phyloP scores from a whole-genome alignment of 2,329 filamentous ascomycete genomes.

The Curvularia verruculosa region DNA sequence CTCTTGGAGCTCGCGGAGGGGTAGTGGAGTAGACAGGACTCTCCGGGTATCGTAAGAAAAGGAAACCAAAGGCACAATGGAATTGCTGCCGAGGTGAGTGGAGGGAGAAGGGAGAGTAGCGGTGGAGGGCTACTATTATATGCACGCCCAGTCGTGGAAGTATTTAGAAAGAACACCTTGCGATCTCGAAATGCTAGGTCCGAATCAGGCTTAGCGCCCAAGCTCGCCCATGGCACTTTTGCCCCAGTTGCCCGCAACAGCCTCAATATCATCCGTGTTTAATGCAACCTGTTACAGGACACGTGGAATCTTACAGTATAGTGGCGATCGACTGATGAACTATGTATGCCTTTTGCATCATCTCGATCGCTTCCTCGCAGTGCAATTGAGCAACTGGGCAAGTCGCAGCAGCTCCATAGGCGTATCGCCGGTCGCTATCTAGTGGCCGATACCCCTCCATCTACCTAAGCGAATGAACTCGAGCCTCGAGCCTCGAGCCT shows the following conservation, averaged over 20 bases:
- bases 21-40: conserved; percentile 29
- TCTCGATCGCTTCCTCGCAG: conserved; percentile 11
- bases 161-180: conserved; percentile 43
- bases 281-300: conserved; percentile 38
- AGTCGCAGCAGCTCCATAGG: conserved; percentile 2
- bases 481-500: background rate
- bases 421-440: conserved; percentile 6
- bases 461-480: conserved; percentile 13
- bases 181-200: conserved; percentile 30
- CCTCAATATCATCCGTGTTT: conserved; percentile 38
- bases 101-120: conserved; percentile 27
- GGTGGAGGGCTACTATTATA: conserved; percentile 40
- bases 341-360: background rate
- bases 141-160: conserved; percentile 29
- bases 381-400: conserved; percentile 1
- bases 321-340: conserved; percentile 20
- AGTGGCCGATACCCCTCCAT: conserved; percentile 13
- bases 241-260: conserved; percentile 32
- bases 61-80: conserved; percentile 25
- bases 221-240: conserved; percentile 29
- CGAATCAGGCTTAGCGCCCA: conserved; percentile 26
- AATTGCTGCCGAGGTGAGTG: conserved; percentile 25
- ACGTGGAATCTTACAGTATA: conserved; percentile 33
- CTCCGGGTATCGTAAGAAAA: conserved; percentile 42
- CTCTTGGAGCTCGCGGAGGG: conserved; percentile 32